Conservation (phyloP, 352 stramenopile genomes). For the Thraustotheca clavata region DNA sequence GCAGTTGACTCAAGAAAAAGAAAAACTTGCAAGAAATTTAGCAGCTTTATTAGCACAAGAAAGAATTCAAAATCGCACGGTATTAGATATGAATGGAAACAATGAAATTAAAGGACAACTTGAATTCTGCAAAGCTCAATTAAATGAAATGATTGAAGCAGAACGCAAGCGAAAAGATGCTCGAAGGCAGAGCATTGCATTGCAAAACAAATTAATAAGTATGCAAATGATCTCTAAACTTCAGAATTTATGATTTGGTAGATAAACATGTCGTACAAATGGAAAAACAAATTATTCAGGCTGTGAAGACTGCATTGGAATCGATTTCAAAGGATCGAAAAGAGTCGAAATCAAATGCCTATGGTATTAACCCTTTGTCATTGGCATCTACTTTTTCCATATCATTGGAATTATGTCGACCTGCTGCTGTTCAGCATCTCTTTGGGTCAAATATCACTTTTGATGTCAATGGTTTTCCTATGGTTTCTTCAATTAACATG, state of each 20-base stretch:
- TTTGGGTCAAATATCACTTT: constrained; percentile 47
- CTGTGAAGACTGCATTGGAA: neutral
- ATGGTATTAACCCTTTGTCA: neutral
- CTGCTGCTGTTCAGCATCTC: constrained; percentile 47
- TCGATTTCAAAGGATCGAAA: neutral
- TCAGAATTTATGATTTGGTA: neutral
- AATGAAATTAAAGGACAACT: constrained; percentile 44
- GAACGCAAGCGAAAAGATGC: constrained; percentile 40
- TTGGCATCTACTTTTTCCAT: constrained; percentile 3
- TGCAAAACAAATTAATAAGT: constrained; percentile 46
- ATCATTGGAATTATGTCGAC: constrained; percentile 31
- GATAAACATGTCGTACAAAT: neutral
- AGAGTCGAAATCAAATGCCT: constrained; percentile 12
- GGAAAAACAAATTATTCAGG: neutral
- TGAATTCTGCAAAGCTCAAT: constrained; percentile 29
- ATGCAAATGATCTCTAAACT: neutral
- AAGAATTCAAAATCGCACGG: constrained; percentile 41
- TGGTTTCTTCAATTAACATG: constrained; percentile 38
- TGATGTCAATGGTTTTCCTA: constrained; percentile 37
- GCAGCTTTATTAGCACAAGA: constrained; percentile 38
- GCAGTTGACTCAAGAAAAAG: constrained; percentile 38
- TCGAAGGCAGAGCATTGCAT: constrained; percentile 39
- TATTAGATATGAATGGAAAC: constrained; percentile 33
- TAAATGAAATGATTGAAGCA: constrained; percentile 40
- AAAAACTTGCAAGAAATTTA: constrained; percentile 39